Evolutionary conservation across 2,329 filamentous ascomycete species (phyloP).

Genomic region (Scolecobasidium constrictum): DNA sequence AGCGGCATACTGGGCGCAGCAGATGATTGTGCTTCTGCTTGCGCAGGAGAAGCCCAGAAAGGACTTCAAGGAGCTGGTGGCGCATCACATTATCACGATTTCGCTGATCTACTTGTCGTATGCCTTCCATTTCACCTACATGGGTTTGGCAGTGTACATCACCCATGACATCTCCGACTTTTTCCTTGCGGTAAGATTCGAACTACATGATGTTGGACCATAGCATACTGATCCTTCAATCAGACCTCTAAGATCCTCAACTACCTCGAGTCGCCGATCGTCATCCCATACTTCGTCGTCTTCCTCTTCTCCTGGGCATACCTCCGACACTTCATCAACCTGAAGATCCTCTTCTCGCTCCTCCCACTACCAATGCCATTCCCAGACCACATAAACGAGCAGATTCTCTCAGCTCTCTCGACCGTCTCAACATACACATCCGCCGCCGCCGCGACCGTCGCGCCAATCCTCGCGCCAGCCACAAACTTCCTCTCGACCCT

Average conservation of each 20-base stretch:
- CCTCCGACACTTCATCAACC: constrained; percentile 75
- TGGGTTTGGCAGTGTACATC: constrained; percentile 85
- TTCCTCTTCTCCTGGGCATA: constrained; percentile 86
- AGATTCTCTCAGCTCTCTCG: constrained; percentile 1
- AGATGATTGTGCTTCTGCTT: constrained; percentile 76
- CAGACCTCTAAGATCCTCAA: constrained; percentile 86
- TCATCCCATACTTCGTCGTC: constrained; percentile 71
- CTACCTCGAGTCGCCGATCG: constrained; percentile 70
- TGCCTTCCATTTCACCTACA: constrained; percentile 93
- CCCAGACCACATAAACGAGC: constrained; percentile 5
- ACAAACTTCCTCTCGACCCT: constrained; percentile 1
- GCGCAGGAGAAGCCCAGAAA: constrained; percentile 89
- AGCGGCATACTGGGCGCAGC: constrained; percentile 91
- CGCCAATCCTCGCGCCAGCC: background rate
- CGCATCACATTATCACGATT: constrained; percentile 83
- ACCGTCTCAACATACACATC: background rate
- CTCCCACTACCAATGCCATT: constrained; percentile 27
- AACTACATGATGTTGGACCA: background rate
- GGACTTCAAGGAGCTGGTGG: constrained; percentile 88
- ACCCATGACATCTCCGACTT: constrained; percentile 93
- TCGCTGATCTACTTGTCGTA: constrained; percentile 78
- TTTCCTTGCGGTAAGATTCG: constrained; percentile 70
- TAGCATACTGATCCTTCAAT: constrained; percentile 10
- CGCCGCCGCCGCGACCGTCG: background rate
- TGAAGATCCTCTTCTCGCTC: constrained; percentile 64